phyloP scores from a whole-genome alignment of 2,329 filamentous ascomycete genomes.

The Neopestalotiopsis clavispora region DNA sequence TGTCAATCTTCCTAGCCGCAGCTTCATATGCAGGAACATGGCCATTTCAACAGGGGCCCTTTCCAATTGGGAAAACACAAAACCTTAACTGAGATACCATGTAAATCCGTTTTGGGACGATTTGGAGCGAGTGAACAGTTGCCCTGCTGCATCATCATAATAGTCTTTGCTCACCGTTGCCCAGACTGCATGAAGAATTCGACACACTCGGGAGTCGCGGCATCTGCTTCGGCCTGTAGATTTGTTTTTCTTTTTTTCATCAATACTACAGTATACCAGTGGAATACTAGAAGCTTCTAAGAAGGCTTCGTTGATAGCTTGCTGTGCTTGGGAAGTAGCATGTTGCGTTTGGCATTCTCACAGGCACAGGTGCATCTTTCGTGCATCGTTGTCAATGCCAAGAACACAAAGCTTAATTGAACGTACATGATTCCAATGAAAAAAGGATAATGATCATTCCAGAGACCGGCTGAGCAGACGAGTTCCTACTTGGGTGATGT shows the following conservation, averaged over 20 bases:
- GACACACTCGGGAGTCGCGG: too few relatives aligned
- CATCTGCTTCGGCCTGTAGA: too few relatives aligned
- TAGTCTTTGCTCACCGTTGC: neutral
- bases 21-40: conserved; percentile 6
- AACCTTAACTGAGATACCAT: neutral
- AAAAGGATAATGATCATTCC: neutral
- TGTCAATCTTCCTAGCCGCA: neutral
- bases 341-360: too few relatives aligned
- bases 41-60: neutral
- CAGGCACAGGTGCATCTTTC: too few relatives aligned
- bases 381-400: too few relatives aligned
- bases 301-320: too few relatives aligned
- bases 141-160: neutral
- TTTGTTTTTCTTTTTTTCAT: too few relatives aligned
- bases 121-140: neutral
- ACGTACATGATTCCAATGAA: neutral
- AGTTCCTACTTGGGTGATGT: neutral
- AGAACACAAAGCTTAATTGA: too few relatives aligned
- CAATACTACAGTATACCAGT: too few relatives aligned
- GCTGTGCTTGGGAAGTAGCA: too few relatives aligned
- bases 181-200: too few relatives aligned
- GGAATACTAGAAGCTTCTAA: too few relatives aligned
- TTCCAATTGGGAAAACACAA: neutral
- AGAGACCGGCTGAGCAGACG: neutral
- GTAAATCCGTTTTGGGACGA: neutral